A percentile compares a stretch with the other conserved stretches of the same genome.
Conservation (phyloP, 169 alveolate species). For the Ichthyophthirius multifiliis region DNA sequence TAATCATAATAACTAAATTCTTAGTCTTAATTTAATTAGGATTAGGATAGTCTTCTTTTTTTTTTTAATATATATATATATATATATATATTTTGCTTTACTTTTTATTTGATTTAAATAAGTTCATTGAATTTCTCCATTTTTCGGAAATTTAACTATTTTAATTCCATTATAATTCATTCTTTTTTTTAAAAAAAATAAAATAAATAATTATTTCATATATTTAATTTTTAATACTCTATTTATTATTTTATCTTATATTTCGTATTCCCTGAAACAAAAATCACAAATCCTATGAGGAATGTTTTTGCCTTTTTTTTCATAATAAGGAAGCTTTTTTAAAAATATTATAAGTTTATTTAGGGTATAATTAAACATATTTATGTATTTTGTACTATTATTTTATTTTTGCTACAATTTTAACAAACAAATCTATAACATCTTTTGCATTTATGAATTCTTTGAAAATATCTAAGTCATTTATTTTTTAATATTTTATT, state of each 20-base stretch:
- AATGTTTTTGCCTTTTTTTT: neutral
- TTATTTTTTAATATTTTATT: neutral
- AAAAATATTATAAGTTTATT: neutral
- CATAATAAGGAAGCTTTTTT: neutral
- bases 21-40: too few species aligned
- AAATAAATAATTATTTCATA: neutral
- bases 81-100: neutral
- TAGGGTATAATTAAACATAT: neutral
- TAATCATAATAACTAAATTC: slow-evolving; percentile 2
- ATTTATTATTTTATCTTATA: neutral
- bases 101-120: neutral
- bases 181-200: neutral
- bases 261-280: neutral
- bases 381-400: neutral
- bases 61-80: neutral
- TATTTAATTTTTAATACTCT: neutral
- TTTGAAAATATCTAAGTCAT: neutral
- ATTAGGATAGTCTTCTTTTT: neutral
- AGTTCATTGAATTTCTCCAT: slow-evolving; percentile 6
- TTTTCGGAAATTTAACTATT: neutral
- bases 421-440: neutral
- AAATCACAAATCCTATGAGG: neutral
- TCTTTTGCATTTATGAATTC: slow-evolving; percentile 8
- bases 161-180: neutral
- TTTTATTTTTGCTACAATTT: neutral